phyloP scores from a whole-genome alignment of 331 rosid species.

The Prunus yedoensis region DNA sequence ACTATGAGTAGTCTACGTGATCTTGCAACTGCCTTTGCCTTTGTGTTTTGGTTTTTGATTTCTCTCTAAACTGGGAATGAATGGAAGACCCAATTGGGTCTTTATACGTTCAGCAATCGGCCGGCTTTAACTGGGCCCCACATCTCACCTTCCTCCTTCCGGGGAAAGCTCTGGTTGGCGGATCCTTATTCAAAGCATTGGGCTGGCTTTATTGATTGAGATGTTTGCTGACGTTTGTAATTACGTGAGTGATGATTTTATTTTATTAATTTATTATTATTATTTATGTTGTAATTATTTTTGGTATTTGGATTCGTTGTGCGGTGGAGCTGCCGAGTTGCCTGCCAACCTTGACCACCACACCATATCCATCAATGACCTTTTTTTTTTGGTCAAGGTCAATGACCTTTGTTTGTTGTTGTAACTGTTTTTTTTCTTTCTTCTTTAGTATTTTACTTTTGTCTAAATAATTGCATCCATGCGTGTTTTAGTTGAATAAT shows the following conservation, averaged over 20 bases:
- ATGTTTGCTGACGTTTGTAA: conserved; percentile 2
- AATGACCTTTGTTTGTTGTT: no score
- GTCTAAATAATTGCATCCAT: background rate
- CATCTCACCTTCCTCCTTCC: background rate
- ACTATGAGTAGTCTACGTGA: no score
- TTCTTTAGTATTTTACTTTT: background rate
- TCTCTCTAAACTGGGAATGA: background rate
- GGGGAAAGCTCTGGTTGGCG: no score
- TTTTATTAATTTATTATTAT: background rate
- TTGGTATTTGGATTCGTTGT: background rate
- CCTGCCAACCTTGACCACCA: no score
- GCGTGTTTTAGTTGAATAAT: background rate
- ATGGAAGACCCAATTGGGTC: background rate
- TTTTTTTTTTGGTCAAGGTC: no score
- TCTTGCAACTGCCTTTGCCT: background rate
- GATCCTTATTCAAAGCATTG: no score
- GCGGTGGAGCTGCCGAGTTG: no score
- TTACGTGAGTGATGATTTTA: background rate
- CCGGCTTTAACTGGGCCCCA: background rate
- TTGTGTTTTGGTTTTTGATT: background rate
- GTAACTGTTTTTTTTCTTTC: no score
- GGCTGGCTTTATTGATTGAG: background rate
- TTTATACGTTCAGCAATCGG: background rate
- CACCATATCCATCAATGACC: no score
- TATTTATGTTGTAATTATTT: no score